These are phyloP conservation scores for Ambrosia trifida DNA, from an alignment of 129 eudicot species.

Conservation along the genomic window DNA sequence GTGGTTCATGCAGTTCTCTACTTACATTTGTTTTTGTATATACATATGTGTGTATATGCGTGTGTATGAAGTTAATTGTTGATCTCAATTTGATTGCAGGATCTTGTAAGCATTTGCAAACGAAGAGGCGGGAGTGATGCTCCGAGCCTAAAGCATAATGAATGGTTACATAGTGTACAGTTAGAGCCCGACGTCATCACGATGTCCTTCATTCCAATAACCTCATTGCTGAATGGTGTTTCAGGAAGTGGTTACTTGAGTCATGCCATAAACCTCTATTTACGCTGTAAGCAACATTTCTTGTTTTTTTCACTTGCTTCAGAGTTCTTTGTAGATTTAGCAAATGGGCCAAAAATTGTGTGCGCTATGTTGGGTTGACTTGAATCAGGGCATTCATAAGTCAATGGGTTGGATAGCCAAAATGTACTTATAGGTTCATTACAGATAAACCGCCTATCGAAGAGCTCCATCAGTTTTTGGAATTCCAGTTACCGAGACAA, in stretches of 20 bases:
- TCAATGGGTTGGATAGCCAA: neutral
- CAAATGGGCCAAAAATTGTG: neutral
- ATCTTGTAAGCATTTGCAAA: conserved; percentile 77
- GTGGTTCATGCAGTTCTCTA: no score
- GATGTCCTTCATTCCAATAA: conserved; percentile 97
- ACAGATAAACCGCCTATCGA: conserved; percentile 97
- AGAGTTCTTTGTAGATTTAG: no score
- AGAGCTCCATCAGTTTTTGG: conserved; percentile 98
- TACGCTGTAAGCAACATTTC: conserved; percentile 71
- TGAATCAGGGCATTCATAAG: neutral
- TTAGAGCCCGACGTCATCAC: conserved; percentile 93
- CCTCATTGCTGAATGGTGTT: conserved; percentile 88
- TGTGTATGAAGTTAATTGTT: conserved; percentile 8
- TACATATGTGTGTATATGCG: neutral
- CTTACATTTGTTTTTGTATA: no score
- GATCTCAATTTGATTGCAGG: conserved; percentile 44
- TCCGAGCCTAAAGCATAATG: conserved; percentile 53
- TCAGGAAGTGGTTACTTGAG: conserved; percentile 93
- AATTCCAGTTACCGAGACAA: conserved; percentile 92
- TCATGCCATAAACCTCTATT: conserved; percentile 93
- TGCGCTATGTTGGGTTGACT: neutral
- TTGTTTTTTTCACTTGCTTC: neutral
- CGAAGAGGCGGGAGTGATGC: conserved; percentile 93
- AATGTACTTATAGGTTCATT: conserved; percentile 4
- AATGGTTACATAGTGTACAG: conserved; percentile 89